These are phyloP conservation scores for Fusarium illudens DNA, from an alignment of 2,329 filamentous ascomycete genomes.

Conservation along the genomic window DNA sequence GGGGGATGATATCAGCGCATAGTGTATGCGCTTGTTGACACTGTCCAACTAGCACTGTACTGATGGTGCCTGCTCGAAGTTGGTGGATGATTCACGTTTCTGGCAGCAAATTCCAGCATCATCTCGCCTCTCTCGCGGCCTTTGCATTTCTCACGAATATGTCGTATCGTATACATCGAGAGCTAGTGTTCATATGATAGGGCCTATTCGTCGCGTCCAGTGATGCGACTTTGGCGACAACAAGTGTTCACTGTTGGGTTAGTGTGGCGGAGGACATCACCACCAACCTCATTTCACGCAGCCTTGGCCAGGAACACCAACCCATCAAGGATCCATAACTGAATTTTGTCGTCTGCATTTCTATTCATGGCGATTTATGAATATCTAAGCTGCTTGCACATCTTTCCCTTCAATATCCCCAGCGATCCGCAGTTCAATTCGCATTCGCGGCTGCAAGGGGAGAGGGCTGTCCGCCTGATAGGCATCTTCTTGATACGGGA, in stretches of 20 bases:
- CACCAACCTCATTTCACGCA: not conserved
- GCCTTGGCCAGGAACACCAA: not conserved
- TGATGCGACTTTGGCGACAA: not conserved
- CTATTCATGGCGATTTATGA: not conserved
- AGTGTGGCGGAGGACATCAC: not conserved
- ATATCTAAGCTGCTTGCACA: not conserved
- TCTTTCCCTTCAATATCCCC: not conserved
- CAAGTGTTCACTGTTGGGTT: not conserved
- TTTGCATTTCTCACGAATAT: not conserved
- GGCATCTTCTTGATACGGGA: no score
- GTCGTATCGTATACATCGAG: not conserved
- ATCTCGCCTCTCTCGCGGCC: no score
- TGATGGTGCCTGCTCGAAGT: constrained; percentile 27
- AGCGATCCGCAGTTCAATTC: not conserved
- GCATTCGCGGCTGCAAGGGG: not conserved
- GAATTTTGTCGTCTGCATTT: not conserved
- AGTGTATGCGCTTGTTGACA: constrained; percentile 35
- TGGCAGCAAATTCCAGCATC: not conserved
- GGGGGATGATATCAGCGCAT: constrained; percentile 44
- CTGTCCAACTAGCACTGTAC: constrained; percentile 13
- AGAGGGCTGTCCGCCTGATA: not conserved
- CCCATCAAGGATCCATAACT: not conserved
- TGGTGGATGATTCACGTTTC: constrained; percentile 13
- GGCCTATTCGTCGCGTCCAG: not conserved
- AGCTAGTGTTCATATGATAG: no score